Evolutionary conservation across 2,329 filamentous ascomycete species (phyloP).

Genomic region (Ustulina deusta): DNA sequence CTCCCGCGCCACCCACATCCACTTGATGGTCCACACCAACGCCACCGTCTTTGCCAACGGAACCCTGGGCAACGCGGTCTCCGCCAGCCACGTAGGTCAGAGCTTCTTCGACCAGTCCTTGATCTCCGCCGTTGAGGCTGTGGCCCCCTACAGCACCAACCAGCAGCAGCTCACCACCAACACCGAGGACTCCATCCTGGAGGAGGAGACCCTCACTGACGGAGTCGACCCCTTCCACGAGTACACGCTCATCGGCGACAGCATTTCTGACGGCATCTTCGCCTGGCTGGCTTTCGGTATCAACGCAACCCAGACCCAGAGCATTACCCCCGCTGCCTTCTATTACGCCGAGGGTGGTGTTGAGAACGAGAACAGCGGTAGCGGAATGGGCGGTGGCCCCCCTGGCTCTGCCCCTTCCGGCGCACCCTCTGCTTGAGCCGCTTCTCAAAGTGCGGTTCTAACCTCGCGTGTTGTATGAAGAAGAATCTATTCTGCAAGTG

Average conservation of each 20-base stretch:
- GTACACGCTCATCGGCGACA: slow-evolving; percentile 27
- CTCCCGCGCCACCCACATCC: slow-evolving; percentile 28
- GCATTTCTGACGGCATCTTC: slow-evolving; percentile 24
- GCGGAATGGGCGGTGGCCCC: slow-evolving; percentile 40
- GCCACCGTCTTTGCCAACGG: slow-evolving; percentile 26
- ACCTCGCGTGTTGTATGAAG: not conserved
- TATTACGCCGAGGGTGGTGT: slow-evolving; percentile 52
- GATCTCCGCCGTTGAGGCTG: slow-evolving; percentile 21
- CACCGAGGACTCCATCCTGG: slow-evolving; percentile 25
- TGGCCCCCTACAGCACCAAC: slow-evolving; percentile 24
- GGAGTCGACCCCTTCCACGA: slow-evolving; percentile 20
- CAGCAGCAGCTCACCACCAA: slow-evolving; percentile 26
- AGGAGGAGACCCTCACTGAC: slow-evolving; percentile 9
- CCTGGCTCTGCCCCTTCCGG: slow-evolving; percentile 7
- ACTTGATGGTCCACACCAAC: slow-evolving; percentile 28
- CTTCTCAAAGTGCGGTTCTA: not conserved
- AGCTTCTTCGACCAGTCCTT: slow-evolving; percentile 29
- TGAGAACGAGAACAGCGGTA: slow-evolving; percentile 43
- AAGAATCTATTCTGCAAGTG: not conserved
- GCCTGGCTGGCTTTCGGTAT: slow-evolving; percentile 29
- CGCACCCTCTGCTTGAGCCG: not conserved
- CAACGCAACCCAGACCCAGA: slow-evolving; percentile 30
- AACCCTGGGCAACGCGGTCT: slow-evolving; percentile 26
- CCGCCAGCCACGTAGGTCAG: slow-evolving; percentile 26
- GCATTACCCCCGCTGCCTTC: slow-evolving; percentile 51